A percentile compares a stretch with the other conserved stretches of the same genome.
phyloP scores from a whole-genome alignment of 2,329 filamentous ascomycete genomes.

The Trichocomaceae sp. region DNA sequence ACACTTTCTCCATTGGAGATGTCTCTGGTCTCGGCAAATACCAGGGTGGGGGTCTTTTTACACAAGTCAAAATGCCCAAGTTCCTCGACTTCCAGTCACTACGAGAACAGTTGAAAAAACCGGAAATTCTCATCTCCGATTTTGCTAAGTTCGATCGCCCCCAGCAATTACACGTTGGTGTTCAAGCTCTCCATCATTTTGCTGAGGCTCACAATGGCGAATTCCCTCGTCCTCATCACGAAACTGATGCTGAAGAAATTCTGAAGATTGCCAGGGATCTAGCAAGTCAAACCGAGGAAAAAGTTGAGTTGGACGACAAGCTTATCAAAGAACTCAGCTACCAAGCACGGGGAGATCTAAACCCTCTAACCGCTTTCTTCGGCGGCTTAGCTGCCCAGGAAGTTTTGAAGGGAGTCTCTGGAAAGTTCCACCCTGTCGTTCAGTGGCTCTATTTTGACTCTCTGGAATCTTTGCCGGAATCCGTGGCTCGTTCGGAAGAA shows the following conservation, averaged over 20 bases:
- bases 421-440: conserved; percentile 91
- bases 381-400: conserved; percentile 91
- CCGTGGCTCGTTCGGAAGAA: conserved; percentile 69
- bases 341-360: conserved; percentile 85
- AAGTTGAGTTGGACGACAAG: conserved; percentile 83
- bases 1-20: conserved; percentile 95
- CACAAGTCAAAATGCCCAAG: conserved; percentile 98
- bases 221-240: conserved; percentile 75
- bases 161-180: conserved; percentile 80
- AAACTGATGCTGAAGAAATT: conserved; percentile 73
- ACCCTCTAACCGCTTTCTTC: conserved; percentile 89
- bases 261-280: conserved; percentile 68
- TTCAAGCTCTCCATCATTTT: conserved; percentile 88
- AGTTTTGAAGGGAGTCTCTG: conserved; percentile 91
- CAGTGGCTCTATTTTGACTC: conserved; percentile 99
- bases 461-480: conserved; percentile 83
- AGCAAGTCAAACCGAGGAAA: conserved; percentile 59
- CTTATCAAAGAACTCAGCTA: conserved; percentile 88
- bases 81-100: conserved; percentile 81
- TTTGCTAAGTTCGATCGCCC: conserved; percentile 98
- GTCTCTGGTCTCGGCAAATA: conserved; percentile 83
- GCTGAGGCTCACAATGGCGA: conserved; percentile 62
- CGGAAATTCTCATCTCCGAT: conserved; percentile 85
- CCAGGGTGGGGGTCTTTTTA: conserved; percentile 78
- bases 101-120: conserved; percentile 69